phyloP scores from a whole-genome alignment of 768 basidiomycete genomes.

The Suillus weaverae region DNA sequence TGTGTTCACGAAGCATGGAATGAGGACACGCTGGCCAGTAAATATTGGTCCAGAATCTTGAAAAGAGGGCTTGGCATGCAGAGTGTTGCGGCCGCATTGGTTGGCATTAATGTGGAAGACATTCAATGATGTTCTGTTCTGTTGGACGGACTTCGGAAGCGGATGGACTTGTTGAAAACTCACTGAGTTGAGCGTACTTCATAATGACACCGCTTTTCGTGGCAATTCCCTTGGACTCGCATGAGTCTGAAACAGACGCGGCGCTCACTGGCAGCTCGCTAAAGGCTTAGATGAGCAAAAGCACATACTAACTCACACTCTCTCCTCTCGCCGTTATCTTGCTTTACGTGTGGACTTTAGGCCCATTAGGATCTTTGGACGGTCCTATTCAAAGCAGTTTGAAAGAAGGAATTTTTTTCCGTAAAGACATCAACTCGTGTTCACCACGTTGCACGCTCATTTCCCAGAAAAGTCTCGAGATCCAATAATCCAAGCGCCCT shows the following conservation, averaged over 20 bases:
- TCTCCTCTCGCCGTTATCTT: conserved; percentile 4
- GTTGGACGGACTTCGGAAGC: background rate
- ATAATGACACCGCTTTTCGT: background rate
- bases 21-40: background rate
- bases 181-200: background rate
- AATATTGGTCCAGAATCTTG: background rate
- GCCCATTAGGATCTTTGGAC: background rate
- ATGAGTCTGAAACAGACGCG: background rate
- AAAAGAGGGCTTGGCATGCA: background rate
- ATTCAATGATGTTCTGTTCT: background rate
- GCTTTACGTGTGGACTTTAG: background rate
- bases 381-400: conserved; percentile 13
- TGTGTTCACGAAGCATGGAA: background rate
- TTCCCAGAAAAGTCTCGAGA: conserved; percentile 22
- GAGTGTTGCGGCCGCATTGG: background rate
- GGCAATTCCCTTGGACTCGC: background rate
- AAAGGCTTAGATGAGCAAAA: background rate
- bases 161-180: background rate
- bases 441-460: conserved; percentile 66
- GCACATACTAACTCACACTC: background rate
- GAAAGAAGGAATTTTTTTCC: conserved; percentile 16
- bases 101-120: background rate
- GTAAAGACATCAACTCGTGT: conserved; percentile 62
- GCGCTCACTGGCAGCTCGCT: background rate
- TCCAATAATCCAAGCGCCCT: conserved; percentile 33